Evolutionary conservation across 1,284 basidiomycete species (phyloP).

Genomic region (Clitocybe nebularis): DNA sequence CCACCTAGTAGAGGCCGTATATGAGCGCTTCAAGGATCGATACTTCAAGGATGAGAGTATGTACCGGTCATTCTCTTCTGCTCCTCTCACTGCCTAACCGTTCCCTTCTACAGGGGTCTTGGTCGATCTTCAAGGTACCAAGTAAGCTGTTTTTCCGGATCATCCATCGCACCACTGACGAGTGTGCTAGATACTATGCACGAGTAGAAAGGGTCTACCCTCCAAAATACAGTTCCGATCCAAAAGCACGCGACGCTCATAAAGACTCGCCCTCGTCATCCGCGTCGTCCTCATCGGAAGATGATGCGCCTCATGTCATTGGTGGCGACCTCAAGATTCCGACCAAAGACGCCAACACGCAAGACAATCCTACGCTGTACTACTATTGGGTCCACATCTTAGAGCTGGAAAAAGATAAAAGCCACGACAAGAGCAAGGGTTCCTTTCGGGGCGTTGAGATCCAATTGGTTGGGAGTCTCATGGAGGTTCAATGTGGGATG

Average conservation of each 20-base stretch:
- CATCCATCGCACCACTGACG: neutral
- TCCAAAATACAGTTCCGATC: conserved; percentile 51
- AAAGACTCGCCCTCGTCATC: conserved; percentile 29
- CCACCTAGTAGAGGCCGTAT: conserved; percentile 90
- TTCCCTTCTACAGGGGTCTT: conserved; percentile 58
- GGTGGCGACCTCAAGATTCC: conserved; percentile 79
- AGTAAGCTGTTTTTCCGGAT: conserved; percentile 36
- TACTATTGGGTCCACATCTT: conserved; percentile 86
- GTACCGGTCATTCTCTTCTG: conserved; percentile 28
- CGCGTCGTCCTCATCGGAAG: conserved; percentile 31
- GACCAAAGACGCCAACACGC: conserved; percentile 63
- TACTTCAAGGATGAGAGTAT: conserved; percentile 89
- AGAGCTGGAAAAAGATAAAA: conserved; percentile 70
- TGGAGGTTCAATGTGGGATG: conserved; percentile 76
- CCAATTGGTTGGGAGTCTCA: conserved; percentile 64
- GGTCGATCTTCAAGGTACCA: conserved; percentile 80
- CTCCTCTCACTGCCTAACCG: conserved; percentile 1
- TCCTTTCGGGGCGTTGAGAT: conserved; percentile 52
- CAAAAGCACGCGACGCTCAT: conserved; percentile 39
- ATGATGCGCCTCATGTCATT: conserved; percentile 60
- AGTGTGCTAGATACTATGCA: conserved; percentile 65
- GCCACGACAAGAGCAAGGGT: conserved; percentile 56
- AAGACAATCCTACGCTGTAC: conserved; percentile 83
- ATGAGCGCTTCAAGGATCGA: conserved; percentile 92
- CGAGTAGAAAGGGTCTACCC: conserved; percentile 71